A percentile compares a stretch with the other conserved stretches of the same genome.
Conservation (phyloP, 2,329 filamentous ascomycete species). For the Cladosporium sp. region DNA sequence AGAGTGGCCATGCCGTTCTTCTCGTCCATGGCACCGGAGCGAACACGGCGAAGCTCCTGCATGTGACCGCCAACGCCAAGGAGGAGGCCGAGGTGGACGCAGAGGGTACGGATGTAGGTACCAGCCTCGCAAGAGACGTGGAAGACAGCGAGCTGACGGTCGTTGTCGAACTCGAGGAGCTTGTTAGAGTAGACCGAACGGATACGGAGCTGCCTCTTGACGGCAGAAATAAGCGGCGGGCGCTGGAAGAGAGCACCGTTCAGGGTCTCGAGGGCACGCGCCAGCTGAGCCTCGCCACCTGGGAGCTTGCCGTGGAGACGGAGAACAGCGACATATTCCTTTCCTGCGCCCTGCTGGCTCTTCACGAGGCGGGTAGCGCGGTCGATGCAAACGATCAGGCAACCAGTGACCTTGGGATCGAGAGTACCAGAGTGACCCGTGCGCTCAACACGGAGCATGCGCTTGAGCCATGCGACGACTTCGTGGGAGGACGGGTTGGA, state of each 20-base stretch:
- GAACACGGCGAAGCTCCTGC: constrained; percentile 93
- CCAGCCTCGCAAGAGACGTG: constrained; percentile 99
- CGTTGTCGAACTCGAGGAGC: constrained; percentile 93
- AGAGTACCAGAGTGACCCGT: constrained; percentile 97
- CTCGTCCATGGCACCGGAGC: constrained; percentile 93
- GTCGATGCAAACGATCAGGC: constrained; percentile 91
- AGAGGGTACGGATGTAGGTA: constrained; percentile 97
- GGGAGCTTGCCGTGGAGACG: constrained; percentile 92
- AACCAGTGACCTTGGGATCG: constrained; percentile 96
- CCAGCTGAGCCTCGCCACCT: constrained; percentile 87
- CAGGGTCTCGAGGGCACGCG: constrained; percentile 87
- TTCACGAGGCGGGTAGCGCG: constrained; percentile 96
- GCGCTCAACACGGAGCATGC: constrained; percentile 90
- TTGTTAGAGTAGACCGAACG: constrained; percentile 97
- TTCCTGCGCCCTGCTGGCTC: constrained; percentile 97
- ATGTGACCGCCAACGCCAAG: constrained; percentile 89
- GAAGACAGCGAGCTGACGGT: constrained; percentile 94
- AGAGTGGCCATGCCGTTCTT: constrained; percentile 82
- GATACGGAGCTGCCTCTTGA: constrained; percentile 97
- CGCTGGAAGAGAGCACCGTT: constrained; percentile 97
- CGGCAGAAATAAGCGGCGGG: constrained; percentile 92
- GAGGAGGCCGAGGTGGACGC: constrained; percentile 78
- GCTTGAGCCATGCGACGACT: constrained; percentile 98
- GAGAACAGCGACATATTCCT: constrained; percentile 97
- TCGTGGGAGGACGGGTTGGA: constrained; percentile 98